Percentiles rank a stretch among this genome's conserved stretches.
Evolutionary conservation across 257 asterid species (phyloP).

Genomic region (Ajuga chamaepitys): DNA sequence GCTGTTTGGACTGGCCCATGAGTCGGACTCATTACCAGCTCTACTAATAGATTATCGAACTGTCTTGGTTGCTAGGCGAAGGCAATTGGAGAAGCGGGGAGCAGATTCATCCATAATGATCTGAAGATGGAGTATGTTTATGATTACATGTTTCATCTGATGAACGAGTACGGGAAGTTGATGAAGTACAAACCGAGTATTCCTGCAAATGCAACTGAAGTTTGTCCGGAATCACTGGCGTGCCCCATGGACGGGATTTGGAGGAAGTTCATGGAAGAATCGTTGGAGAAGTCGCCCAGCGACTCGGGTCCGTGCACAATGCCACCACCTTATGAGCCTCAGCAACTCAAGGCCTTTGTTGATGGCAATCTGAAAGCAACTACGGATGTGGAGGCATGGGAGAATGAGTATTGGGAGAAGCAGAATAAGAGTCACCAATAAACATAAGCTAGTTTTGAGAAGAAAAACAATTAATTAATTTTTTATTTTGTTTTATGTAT

Average conservation of each 20-base stretch:
- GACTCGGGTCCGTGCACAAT: constrained; percentile 50
- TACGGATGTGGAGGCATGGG: constrained; percentile 68
- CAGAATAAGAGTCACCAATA: constrained; percentile 15
- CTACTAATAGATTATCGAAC: background rate
- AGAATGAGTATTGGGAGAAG: constrained; percentile 50
- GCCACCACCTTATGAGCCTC: constrained; percentile 63
- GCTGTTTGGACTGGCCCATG: background rate
- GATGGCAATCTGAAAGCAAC: constrained; percentile 33
- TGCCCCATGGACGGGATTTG: constrained; percentile 42
- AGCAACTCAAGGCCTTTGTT: constrained; percentile 31
- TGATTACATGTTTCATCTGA: constrained; percentile 70
- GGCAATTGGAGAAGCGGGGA: constrained; percentile 70
- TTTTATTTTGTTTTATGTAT: no score
- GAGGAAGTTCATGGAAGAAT: constrained; percentile 69
- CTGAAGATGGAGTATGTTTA: constrained; percentile 68
- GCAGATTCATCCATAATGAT: constrained; percentile 63
- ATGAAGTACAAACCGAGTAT: constrained; percentile 50
- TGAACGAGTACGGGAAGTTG: constrained; percentile 71
- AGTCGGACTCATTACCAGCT: background rate
- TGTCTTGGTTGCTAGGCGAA: constrained; percentile 43
- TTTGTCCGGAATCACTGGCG: constrained; percentile 61
- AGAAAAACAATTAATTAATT: no score
- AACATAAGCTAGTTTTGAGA: no score
- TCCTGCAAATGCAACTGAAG: constrained; percentile 49
- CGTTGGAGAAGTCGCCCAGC: constrained; percentile 59